Conservation (phyloP, 306 rosid genomes). For the Glycyrrhiza uralensis region DNA sequence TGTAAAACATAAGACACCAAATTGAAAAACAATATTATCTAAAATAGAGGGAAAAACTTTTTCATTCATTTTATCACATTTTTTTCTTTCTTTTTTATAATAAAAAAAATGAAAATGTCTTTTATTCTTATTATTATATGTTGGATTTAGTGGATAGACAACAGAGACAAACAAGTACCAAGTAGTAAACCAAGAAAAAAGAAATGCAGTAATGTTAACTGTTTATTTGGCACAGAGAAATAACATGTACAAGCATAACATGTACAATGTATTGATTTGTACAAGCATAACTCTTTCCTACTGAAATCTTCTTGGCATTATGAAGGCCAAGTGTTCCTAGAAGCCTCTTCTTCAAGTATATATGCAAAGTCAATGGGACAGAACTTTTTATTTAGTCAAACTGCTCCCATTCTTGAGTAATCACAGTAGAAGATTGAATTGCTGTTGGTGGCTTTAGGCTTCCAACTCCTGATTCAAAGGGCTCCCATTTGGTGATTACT, state of each 20-base stretch:
- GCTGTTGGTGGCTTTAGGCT: slow-evolving; percentile 14
- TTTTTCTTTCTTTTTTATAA: too few species aligned
- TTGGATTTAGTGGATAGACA: too few species aligned
- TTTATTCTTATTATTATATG: too few species aligned
- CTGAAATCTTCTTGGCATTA: not conserved
- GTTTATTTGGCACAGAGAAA: not conserved
- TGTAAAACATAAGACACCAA: too few species aligned
- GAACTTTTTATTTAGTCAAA: slow-evolving; percentile 16
- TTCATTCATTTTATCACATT: too few species aligned
- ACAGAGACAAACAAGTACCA: too few species aligned
- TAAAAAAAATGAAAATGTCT: too few species aligned
- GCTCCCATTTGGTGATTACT: slow-evolving; percentile 48
- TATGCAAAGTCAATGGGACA: not conserved
- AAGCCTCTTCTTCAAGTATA: not conserved
- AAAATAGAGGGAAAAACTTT: too few species aligned
- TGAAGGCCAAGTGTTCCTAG: not conserved
- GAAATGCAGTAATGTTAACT: too few species aligned
- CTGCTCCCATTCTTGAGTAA: slow-evolving; percentile 32
- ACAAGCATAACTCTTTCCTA: not conserved
- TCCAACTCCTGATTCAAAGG: slow-evolving; percentile 50
- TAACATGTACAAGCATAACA: not conserved
- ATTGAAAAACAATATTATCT: too few species aligned
- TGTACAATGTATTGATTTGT: not conserved
- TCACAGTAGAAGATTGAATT: slow-evolving; percentile 19
- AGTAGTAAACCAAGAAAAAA: too few species aligned